phyloP scores from a whole-genome alignment of 495 filamentous ascomycete species.

The Elaphomyces granulatus region DNA sequence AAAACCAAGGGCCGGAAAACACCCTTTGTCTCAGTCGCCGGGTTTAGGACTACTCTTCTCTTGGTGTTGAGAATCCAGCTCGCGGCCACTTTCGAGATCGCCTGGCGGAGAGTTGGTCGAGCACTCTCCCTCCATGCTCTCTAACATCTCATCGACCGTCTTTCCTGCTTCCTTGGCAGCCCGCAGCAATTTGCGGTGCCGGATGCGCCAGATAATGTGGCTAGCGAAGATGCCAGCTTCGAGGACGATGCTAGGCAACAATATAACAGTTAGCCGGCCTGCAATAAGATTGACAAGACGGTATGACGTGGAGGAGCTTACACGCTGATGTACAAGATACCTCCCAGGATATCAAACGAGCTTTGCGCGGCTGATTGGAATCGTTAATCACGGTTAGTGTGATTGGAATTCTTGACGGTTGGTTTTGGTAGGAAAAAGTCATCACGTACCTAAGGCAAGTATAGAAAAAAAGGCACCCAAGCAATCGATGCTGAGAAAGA shows the following conservation, averaged over 20 bases:
- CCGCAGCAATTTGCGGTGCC: constrained; percentile 43
- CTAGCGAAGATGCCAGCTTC: constrained; percentile 57
- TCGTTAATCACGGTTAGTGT: too few species aligned
- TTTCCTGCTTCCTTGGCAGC: constrained; percentile 41
- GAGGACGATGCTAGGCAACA: constrained; percentile 36
- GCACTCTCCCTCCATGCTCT: too few species aligned
- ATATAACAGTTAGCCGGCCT: constrained; percentile 1
- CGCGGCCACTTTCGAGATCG: too few species aligned
- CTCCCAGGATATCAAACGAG: constrained; percentile 55
- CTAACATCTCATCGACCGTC: constrained; percentile 50
- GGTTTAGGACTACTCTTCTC: too few species aligned
- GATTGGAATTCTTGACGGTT: too few species aligned
- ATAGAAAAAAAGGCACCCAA: constrained; percentile 62
- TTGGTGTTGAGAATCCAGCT: too few species aligned
- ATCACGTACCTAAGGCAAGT: constrained; percentile 45
- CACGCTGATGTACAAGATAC: constrained; percentile 55
- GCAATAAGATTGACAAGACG: not conserved
- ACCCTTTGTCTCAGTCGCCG: too few species aligned
- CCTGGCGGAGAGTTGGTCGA: too few species aligned
- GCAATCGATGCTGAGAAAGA: constrained; percentile 58
- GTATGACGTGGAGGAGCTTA: too few species aligned
- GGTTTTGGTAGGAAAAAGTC: not conserved
- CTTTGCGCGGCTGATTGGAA: constrained; percentile 42
- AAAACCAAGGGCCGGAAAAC: too few species aligned
- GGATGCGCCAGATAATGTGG: constrained; percentile 51